Evolutionary conservation across 139 green algal genomes (phyloP), one percentile per base, ranked within the genome.

Genomic region (Dunaliella sp.): DNA sequence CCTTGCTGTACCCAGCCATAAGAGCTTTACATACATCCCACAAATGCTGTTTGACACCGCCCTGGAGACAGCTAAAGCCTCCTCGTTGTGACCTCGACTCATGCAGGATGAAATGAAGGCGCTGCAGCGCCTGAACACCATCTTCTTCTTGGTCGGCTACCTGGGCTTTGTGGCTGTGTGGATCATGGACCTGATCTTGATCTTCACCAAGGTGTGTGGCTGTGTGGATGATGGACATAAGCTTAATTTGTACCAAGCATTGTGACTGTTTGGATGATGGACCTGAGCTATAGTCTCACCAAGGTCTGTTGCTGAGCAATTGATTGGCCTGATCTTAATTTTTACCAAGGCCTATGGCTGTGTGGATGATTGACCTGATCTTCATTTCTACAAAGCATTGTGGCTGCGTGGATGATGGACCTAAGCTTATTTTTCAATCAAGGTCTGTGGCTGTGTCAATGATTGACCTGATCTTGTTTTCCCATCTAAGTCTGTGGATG

Each of bases 51-150:
- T n/a, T n/a, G n/a, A n/a, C n/a, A n/a, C n/a, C n/a, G n/a, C n/a
- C n/a, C n/a, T n/a, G n/a, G n/a, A n/a, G n/a, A n/a, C n/a, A n/a
- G n/a, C n/a, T n/a, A n/a, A n/a, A n/a, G n/a, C n/a, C n/a, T n/a
- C n/a, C n/a, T n/a, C n/a, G n/a, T n/a, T n/a, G n/a, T n/a, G n/a
- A n/a, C n/a, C n/a, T n/a, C n/a, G n/a, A n/a, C n/a, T 1, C n/a
- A 12, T 82, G 31, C 92, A 96, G 91, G 94, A 96, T 57, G 94
- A 96, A 87, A 94, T 96, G 91, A 83, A 88, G 26, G 94, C 92
- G 1, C 85, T 95, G 38, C 91, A 94, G 88, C 88, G 91, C 22
- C 83, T 93, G n/a, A 95, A 94, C 88, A 93, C 87, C 3, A 33
- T 82, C 59, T 94, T 87, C 90, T 95, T 96, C 84, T 85, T 94